Conservation (phyloP, 495 filamentous ascomycete species). For the Neurospora sp. region DNA sequence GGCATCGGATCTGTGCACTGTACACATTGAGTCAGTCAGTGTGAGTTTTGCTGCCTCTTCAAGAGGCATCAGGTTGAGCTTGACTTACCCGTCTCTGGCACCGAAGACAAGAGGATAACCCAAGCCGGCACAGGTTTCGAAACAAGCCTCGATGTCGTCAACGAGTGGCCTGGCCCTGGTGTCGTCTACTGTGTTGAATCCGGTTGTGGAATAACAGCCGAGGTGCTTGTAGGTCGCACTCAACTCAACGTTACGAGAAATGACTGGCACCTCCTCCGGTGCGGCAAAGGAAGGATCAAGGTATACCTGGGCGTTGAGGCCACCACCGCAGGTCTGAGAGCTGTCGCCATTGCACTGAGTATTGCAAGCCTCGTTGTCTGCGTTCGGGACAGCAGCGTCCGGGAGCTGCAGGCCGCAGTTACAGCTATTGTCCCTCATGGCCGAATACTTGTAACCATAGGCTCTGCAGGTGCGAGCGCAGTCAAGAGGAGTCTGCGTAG, state of each 20-base stretch:
- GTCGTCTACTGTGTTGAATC: neutral
- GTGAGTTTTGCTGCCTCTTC: neutral
- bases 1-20: neutral
- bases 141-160: neutral
- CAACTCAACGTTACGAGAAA: neutral
- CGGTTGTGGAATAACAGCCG: slow-evolving; percentile 2
- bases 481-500: slow-evolving; percentile 14
- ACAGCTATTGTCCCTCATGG: slow-evolving; percentile 11
- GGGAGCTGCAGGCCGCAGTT: slow-evolving; percentile 15
- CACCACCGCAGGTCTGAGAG: slow-evolving; percentile 10
- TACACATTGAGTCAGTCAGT: neutral
- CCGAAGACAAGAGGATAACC: slow-evolving; percentile 7
- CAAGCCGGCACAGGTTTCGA: slow-evolving; percentile 2
- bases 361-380: neutral
- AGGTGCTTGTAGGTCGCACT: neutral
- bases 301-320: slow-evolving; percentile 4
- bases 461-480: slow-evolving; percentile 16
- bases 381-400: neutral
- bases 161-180: neutral
- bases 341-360: slow-evolving; percentile 5
- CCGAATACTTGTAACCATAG: slow-evolving; percentile 18
- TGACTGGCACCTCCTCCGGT: neutral
- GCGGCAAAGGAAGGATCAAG: slow-evolving; percentile 14
- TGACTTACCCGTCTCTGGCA: neutral
- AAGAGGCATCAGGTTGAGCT: neutral